Percentiles rank a stretch among this genome's conserved stretches.
phyloP scores from a whole-genome alignment of 75 land plant genomes.

The Pseudotsuga menziesii region DNA sequence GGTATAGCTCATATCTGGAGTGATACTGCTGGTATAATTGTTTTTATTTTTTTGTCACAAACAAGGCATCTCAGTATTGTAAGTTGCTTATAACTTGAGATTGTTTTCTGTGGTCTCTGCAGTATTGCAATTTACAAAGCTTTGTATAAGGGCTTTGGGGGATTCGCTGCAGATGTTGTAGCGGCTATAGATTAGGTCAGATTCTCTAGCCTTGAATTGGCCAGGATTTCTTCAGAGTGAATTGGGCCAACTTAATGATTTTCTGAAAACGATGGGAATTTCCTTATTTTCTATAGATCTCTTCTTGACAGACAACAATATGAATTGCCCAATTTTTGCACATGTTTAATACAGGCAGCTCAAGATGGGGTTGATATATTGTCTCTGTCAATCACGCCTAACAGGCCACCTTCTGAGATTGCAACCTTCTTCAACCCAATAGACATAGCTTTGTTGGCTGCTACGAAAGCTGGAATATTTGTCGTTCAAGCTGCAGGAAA shows the following conservation, averaged over 20 bases:
- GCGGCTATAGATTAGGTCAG: slow-evolving; percentile 93
- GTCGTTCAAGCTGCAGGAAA: slow-evolving; percentile 98
- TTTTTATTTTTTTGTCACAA: too few species aligned
- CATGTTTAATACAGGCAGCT: slow-evolving; percentile 62
- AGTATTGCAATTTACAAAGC: slow-evolving; percentile 93
- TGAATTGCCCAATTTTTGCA: too few species aligned
- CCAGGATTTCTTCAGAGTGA: neutral
- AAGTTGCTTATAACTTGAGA: neutral
- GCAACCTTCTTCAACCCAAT: slow-evolving; percentile 84
- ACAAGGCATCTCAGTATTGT: too few species aligned
- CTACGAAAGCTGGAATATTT: slow-evolving; percentile 84
- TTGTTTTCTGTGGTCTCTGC: slow-evolving; percentile 9
- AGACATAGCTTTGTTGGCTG: slow-evolving; percentile 83
- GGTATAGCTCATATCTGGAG: too few species aligned
- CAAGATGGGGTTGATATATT: slow-evolving; percentile 90
- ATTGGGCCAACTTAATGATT: neutral
- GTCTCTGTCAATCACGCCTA: slow-evolving; percentile 86
- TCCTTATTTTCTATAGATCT: neutral
- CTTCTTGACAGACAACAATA: neutral
- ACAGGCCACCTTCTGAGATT: slow-evolving; percentile 71
- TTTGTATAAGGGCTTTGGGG: slow-evolving; percentile 76
- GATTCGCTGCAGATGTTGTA: slow-evolving; percentile 87
- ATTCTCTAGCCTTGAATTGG: neutral
- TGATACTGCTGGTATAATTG: too few species aligned
- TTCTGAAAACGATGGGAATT: neutral